A percentile compares a stretch with the other conserved stretches of the same genome.
Evolutionary conservation across 345 rosid genomes (phyloP).

Genomic region (Gossypium bickii): DNA sequence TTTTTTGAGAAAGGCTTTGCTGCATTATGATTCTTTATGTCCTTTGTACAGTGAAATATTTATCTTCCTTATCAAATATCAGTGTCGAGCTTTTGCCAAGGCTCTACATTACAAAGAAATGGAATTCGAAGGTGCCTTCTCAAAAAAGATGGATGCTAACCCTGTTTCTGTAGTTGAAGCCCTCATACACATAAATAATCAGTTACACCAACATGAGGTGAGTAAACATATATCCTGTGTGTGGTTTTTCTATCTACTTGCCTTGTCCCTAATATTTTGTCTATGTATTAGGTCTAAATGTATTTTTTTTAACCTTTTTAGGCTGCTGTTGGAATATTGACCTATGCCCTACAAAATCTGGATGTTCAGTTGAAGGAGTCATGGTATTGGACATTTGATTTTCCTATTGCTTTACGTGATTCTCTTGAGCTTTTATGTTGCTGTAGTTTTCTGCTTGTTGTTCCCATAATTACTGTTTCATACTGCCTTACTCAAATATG

Average conservation of each 20-base stretch:
- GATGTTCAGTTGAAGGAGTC: slow-evolving; percentile 96
- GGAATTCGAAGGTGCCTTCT: slow-evolving; percentile 92
- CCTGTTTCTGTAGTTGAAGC: slow-evolving; percentile 97
- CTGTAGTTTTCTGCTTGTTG: background rate
- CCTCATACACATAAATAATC: slow-evolving; percentile 97
- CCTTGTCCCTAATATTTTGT: background rate
- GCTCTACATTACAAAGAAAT: slow-evolving; percentile 99
- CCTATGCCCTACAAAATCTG: slow-evolving; percentile 82
- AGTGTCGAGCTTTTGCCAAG: slow-evolving; percentile 99
- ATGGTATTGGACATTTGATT: slow-evolving; percentile 45
- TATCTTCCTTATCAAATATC: slow-evolving; percentile 9
- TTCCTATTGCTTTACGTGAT: background rate
- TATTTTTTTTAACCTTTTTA: slow-evolving; percentile 22
- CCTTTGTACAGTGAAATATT: background rate
- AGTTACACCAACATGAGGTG: slow-evolving; percentile 97
- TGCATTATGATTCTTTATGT: background rate
- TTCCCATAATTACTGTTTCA: background rate
- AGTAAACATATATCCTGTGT: background rate
- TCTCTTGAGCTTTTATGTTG: background rate
- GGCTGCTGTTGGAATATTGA: slow-evolving; percentile 99
- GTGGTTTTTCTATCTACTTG: background rate
- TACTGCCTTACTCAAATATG: background rate
- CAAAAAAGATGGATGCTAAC: slow-evolving; percentile 88
- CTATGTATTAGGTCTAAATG: slow-evolving; percentile 14
- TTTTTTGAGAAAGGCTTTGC: slow-evolving; percentile 16